Base-by-base conservation (phyloP, 2,329 filamentous ascomycete genomes). In the Xylariaceae sp. region DNA sequence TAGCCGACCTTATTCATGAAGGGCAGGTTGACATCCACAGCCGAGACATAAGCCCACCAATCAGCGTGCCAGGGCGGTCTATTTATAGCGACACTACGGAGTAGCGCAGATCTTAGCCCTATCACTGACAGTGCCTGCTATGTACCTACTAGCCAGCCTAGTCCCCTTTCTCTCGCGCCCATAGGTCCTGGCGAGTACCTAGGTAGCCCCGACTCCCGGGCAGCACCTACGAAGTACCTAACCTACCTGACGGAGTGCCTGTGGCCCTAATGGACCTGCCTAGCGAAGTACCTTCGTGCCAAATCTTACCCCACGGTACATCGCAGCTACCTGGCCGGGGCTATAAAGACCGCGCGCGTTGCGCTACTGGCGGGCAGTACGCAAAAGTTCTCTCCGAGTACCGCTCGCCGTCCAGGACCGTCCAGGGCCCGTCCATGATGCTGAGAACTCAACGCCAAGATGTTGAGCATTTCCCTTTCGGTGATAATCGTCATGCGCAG, bases 391-490 rank as follows among this genome's bases (percentile, higher is more conserved):
- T 64, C 55, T 34, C 50, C 50, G 47, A 58, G 68, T 70, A 70
- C 68, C 65, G 59, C 63, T 67, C 60, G 53, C 61, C 37, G 9
- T 51, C 23, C 23, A 23, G 23, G 23, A 5, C 23, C 23, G 23
- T 23, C 23, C 34, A 51, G 5, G 23, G 23, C 3, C 23, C 23
- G 23, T 23, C 23, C 34, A 51, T 34, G 23, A 53, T 55, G 54
- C 44, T 52, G 54, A 56, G 59, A 55, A 44, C 44, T 48, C 59
- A 60, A 51, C 59, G 69, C 68, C 69, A 70, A 70, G 68, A 62
- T 62, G 68, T 69, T 62, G 64, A 71, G 65, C 64, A 62, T 69
- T 68, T 66, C 68, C 69, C 67, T 67, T 69, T 68, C 67, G 63
- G 67, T 61, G 57, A 65, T 51, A 63, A 66, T 54, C 59, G 64